Base-by-base conservation (phyloP, 2,329 filamentous ascomycete species). In the Fusarium euwallaceae region DNA sequence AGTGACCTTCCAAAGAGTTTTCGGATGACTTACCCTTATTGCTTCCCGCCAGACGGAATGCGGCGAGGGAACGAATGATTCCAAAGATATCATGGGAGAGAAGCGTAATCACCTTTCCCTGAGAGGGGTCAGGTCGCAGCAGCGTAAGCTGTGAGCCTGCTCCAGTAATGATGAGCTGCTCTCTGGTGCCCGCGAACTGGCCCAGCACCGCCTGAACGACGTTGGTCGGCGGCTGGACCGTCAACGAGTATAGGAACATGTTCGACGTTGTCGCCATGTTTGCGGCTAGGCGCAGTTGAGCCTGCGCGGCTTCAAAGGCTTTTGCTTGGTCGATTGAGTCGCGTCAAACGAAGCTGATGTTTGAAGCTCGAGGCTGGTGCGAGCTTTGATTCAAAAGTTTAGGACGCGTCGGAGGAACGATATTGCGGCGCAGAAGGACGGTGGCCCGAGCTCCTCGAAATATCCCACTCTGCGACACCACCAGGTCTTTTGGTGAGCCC, bases 231-330 rank as follows among this genome's bases (percentile, higher is more conserved):
- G 94, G 93, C 85, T 98, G 95, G 81, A 99, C 92, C 78, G 97
- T 98, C 87, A 99, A 89, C 80, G 95, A 97, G 87, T 99, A 99
- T 87, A 99, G 92, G 84, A 98, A 98, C 95, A 98, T 97, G 83
- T 96, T 96, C 76, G 95, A 98, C 72, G 96, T 98, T 83, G 95
- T 97, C 87, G 97, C 96, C 97, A 98, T 98, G 82, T 82, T 89
- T 81, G 80, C 84, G 81, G 81, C 80, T 83, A 80, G 81, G 84
- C 86, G 86, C 86, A 86, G 86, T 82, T 81, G 78, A 85, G 85
- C 86, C 87, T 86, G 86, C 86, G 84, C 85, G 85, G 85, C 85
- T 82, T 81, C 75, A 71, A 74, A 65, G 66, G 75, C 70, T 78
- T 75, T 67, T 71, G 67, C 60, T 48, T 71, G 71, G 77, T 80